Percentiles rank a stretch among this genome's conserved stretches.
phyloP scores from a whole-genome alignment of 1,284 basidiomycete genomes.

The Marasmius oreades region DNA sequence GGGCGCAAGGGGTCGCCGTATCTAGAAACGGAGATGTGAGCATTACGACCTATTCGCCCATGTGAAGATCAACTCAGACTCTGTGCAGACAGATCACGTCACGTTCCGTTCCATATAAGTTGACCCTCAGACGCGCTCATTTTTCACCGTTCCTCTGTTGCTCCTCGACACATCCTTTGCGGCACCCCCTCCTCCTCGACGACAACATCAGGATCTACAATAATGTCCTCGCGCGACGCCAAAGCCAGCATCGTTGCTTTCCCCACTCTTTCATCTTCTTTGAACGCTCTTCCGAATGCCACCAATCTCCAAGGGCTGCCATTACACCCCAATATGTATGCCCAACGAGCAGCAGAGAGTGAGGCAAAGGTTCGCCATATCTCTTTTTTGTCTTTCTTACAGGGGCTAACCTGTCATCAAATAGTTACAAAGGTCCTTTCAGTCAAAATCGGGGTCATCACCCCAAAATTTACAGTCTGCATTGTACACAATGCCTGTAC shows the following conservation, averaged over 20 bases:
- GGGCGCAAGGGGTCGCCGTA: conserved; percentile 7
- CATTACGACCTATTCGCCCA: conserved; percentile 8
- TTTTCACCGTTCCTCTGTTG: background rate
- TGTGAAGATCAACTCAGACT: conserved; percentile 8
- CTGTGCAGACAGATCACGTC: background rate
- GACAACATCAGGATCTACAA: conserved; percentile 12
- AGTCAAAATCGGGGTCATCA: conserved; percentile 16
- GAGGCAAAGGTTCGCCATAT: conserved; percentile 60
- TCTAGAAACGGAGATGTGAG: conserved; percentile 11
- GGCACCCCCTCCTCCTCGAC: background rate
- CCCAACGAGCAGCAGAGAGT: conserved; percentile 61
- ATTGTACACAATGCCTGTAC: conserved; percentile 10
- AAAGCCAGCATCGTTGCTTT: conserved; percentile 58
- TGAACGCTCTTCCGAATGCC: conserved; percentile 66
- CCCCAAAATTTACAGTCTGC: conserved; percentile 7
- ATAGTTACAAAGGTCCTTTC: conserved; percentile 48
- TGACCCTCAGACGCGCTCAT: background rate
- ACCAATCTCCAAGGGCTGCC: conserved; percentile 61
- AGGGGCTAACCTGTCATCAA: conserved; percentile 12
- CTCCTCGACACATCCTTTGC: background rate
- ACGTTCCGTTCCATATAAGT: background rate
- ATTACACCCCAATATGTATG: conserved; percentile 67
- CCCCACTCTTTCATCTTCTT: conserved; percentile 62
- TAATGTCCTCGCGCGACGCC: conserved; percentile 26
- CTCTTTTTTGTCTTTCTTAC: background rate